Evolutionary conservation across 805 yeast species (phyloP).

Genomic region (Ogataea angusta): DNA sequence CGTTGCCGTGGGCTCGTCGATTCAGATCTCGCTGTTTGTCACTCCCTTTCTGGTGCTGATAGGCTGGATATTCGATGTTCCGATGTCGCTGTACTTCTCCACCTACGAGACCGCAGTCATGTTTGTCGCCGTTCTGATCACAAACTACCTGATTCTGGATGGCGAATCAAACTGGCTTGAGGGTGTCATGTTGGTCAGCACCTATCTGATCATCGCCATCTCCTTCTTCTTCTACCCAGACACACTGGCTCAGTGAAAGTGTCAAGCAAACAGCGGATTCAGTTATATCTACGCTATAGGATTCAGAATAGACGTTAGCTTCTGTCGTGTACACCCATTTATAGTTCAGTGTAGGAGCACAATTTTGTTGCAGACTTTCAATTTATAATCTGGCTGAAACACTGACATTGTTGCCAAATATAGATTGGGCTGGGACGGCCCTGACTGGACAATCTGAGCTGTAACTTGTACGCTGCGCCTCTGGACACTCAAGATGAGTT

Average conservation of each 20-base stretch:
- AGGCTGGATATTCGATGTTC: constrained; percentile 90
- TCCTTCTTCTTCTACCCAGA: constrained; percentile 91
- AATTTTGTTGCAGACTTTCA: too few relatives aligned
- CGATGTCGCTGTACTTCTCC: constrained; percentile 89
- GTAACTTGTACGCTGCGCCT: too few relatives aligned
- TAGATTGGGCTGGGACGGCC: too few relatives aligned
- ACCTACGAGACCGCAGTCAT: constrained; percentile 91
- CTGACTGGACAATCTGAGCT: too few relatives aligned
- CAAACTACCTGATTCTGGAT: constrained; percentile 83
- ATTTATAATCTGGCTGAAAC: too few relatives aligned
- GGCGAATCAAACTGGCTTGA: constrained; percentile 97
- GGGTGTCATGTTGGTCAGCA: constrained; percentile 87
- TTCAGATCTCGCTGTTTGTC: constrained; percentile 92
- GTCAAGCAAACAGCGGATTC: neutral
- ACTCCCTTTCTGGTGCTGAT: constrained; percentile 92
- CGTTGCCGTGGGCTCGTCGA: constrained; percentile 93
- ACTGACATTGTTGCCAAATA: too few relatives aligned
- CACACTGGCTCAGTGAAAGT: constrained; percentile 20
- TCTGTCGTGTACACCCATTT: too few relatives aligned
- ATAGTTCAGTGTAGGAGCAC: too few relatives aligned
- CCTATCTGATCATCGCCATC: constrained; percentile 81
- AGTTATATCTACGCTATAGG: neutral
- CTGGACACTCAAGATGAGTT: neutral
- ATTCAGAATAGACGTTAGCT: neutral
- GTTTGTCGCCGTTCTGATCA: constrained; percentile 84